These are phyloP conservation scores for Sugiyamaella novakii DNA, from an alignment of 1,139 yeast species.

Conservation along the genomic window DNA sequence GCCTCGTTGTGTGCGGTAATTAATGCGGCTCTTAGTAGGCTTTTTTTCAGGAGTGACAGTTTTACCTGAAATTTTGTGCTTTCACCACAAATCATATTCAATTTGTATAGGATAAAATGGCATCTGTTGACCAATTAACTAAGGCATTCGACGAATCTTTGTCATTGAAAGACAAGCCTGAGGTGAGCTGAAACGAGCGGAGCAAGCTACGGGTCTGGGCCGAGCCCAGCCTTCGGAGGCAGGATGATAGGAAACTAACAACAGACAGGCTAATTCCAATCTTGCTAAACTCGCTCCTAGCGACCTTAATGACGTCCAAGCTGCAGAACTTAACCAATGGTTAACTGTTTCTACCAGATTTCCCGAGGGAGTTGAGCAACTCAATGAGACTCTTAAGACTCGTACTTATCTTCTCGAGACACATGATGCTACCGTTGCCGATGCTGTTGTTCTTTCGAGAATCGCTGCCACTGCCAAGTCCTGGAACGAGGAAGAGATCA, in stretches of 20 bases:
- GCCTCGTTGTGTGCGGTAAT: not conserved
- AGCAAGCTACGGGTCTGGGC: conserved; percentile 7
- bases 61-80: too few relatives aligned
- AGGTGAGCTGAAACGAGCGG: conserved; percentile 14
- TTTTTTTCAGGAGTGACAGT: too few relatives aligned
- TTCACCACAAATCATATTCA: too few relatives aligned
- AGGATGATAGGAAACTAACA: conserved; percentile 3
- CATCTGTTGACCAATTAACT: conserved; percentile 33
- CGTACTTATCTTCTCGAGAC: conserved; percentile 72
- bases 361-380: conserved; percentile 54
- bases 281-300: conserved; percentile 30
- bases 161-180: conserved; percentile 31
- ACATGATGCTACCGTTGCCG: conserved; percentile 61
- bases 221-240: conserved; percentile 10
- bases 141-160: conserved; percentile 34
- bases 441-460: conserved; percentile 65
- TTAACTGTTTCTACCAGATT: conserved; percentile 66
- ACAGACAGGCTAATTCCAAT: conserved; percentile 28
- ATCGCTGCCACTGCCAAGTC: conserved; percentile 61
- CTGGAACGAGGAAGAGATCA: conserved; percentile 60
- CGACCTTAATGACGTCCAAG: conserved; percentile 45
- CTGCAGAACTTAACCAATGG: conserved; percentile 84
- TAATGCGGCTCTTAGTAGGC: too few relatives aligned
- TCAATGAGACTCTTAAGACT: conserved; percentile 70
- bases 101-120: conserved; percentile 6